phyloP scores from a whole-genome alignment of 495 filamentous ascomycete genomes.

The Xylaria grammica region DNA sequence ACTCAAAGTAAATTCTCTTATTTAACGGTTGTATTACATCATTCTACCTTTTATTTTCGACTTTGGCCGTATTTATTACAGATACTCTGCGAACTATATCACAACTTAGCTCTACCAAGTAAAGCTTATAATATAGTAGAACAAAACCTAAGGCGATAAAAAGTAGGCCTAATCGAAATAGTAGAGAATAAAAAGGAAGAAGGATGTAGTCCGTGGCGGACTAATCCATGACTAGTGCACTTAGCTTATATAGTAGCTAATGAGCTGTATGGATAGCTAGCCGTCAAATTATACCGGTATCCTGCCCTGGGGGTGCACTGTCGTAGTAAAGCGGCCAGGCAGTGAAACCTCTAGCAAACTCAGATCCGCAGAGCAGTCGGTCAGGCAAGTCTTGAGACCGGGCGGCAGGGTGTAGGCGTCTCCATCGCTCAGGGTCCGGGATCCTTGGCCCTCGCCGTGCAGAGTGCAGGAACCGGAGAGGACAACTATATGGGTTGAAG shows the following conservation, averaged over 20 bases:
- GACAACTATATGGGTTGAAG: constrained; percentile 1
- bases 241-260: background rate
- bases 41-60: too few species aligned
- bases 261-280: background rate
- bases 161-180: too few species aligned
- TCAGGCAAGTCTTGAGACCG: constrained; percentile 8
- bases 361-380: constrained; percentile 8
- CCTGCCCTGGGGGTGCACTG: background rate
- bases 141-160: too few species aligned
- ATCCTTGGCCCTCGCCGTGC: constrained; percentile 9
- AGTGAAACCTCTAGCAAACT: constrained; percentile 14
- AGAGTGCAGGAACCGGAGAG: constrained; percentile 13
- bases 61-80: too few species aligned
- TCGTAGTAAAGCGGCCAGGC: constrained; percentile 13
- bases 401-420: constrained; percentile 17
- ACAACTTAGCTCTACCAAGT: too few species aligned
- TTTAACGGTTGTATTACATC: too few species aligned
- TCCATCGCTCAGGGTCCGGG: constrained; percentile 13
- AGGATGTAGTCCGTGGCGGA: too few species aligned
- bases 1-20: too few species aligned
- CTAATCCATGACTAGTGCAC: too few species aligned
- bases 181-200: too few species aligned
- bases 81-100: too few species aligned
- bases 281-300: background rate
- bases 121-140: too few species aligned